A percentile compares a stretch with the other conserved stretches of the same genome.
Evolutionary conservation across 805 yeast species (phyloP).

Genomic region (Zygosaccharomyces pseudorouxii): DNA sequence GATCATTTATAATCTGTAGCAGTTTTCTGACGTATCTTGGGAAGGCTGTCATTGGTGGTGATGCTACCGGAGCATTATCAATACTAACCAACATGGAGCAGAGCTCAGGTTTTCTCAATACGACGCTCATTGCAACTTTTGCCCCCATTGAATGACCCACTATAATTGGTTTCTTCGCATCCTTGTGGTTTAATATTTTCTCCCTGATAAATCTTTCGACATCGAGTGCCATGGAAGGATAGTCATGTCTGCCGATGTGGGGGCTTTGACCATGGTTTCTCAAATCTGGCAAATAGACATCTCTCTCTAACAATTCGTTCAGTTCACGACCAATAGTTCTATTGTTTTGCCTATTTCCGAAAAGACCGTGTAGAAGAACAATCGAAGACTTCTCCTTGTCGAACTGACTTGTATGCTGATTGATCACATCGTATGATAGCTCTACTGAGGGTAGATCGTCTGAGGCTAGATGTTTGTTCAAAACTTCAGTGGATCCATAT

Average conservation of each 20-base stretch:
- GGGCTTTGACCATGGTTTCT: conserved; percentile 95
- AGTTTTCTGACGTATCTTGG: conserved; percentile 62
- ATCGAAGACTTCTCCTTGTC: conserved; percentile 49
- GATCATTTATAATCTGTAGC: conserved; percentile 49
- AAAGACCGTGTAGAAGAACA: conserved; percentile 79
- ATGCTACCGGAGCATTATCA: conserved; percentile 84
- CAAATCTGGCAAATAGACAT: conserved; percentile 68
- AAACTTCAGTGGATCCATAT: conserved; percentile 26
- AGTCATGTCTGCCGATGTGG: conserved; percentile 63
- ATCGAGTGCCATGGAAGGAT: conserved; percentile 78
- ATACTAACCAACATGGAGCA: conserved; percentile 66
- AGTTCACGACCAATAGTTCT: conserved; percentile 68
- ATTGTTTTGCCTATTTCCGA: conserved; percentile 80
- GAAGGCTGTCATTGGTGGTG: conserved; percentile 55
- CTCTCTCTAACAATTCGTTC: conserved; percentile 45
- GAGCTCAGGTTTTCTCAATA: conserved; percentile 59
- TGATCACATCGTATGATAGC: conserved; percentile 49
- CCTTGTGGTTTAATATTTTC: conserved; percentile 35
- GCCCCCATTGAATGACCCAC: conserved; percentile 93
- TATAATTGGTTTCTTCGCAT: conserved; percentile 48
- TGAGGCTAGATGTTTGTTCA: conserved; percentile 27
- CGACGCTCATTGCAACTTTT: conserved; percentile 84
- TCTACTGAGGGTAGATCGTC: conserved; percentile 48
- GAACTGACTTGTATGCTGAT: conserved; percentile 27
- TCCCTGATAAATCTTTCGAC: conserved; percentile 65